Percentiles rank a stretch among this genome's conserved stretches.
Evolutionary conservation across 768 basidiomycete species (phyloP).

Genomic region (Hygrophorus pudorinus): DNA sequence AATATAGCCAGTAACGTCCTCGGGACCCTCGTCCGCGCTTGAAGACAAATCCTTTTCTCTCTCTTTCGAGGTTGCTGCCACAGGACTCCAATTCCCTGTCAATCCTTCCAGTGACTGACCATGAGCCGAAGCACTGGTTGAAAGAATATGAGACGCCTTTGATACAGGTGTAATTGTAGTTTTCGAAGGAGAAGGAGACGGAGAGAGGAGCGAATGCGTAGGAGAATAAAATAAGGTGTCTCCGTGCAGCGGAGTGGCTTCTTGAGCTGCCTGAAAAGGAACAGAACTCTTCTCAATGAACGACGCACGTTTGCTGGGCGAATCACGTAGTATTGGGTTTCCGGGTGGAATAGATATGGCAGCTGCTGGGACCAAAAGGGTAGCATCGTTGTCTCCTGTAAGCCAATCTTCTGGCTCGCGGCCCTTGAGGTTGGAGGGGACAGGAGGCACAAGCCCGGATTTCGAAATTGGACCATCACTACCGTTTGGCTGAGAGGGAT

Average conservation of each 20-base stretch:
- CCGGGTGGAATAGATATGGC: constrained; percentile 16
- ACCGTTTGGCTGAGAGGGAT: constrained; percentile 11
- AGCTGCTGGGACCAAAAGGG: constrained; percentile 9
- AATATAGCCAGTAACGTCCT: constrained; percentile 26
- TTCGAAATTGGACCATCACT: neutral
- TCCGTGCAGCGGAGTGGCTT: constrained; percentile 29
- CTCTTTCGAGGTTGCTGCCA: constrained; percentile 15
- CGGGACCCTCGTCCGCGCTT: constrained; percentile 51
- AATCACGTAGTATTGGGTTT: constrained; percentile 51
- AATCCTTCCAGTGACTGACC: constrained; percentile 8
- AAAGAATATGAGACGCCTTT: neutral
- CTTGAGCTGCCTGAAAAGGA: constrained; percentile 11
- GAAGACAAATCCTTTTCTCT: constrained; percentile 36
- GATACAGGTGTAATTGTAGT: too few relatives aligned
- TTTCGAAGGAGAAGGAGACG: neutral
- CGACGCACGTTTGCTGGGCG: constrained; percentile 65
- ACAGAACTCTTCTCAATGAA: constrained; percentile 38
- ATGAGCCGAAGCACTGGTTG: neutral
- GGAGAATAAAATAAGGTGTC: constrained; percentile 13
- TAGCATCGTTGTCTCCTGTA: constrained; percentile 49
- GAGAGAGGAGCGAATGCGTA: constrained; percentile 8
- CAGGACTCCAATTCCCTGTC: constrained; percentile 44
- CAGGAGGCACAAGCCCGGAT: neutral
- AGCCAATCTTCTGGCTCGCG: constrained; percentile 52
- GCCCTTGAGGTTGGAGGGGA: neutral